These are phyloP conservation scores for Pleurozium schreberi DNA, from an alignment of 225 moss, liverwort and hornwort genomes.

Conservation along the genomic window DNA sequence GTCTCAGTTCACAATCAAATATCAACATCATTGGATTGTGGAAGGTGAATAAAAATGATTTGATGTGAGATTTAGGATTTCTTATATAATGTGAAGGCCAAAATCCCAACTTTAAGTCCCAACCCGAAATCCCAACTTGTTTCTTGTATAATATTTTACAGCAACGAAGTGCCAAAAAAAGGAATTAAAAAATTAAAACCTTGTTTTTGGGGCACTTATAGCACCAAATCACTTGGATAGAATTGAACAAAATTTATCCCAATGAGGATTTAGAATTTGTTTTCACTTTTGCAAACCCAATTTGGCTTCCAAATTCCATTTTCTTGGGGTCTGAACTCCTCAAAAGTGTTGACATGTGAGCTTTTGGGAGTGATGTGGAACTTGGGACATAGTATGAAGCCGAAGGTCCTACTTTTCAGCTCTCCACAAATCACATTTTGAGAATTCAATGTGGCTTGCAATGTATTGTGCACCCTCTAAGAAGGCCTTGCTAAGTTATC, in stretches of 20 bases:
- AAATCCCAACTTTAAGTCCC: neutral
- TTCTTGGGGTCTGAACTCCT: fast-evolving
- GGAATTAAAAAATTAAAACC: neutral
- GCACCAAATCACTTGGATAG: neutral
- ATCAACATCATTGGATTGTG: neutral
- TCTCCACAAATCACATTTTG: neutral
- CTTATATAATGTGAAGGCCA: neutral
- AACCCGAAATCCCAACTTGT: neutral
- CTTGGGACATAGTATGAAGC: neutral
- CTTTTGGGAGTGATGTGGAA: neutral
- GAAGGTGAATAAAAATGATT: neutral
- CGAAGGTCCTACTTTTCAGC: fast-evolving
- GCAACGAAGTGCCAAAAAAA: too few relatives aligned
- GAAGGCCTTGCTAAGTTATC: too few relatives aligned
- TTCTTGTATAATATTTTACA: neutral
- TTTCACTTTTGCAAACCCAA: fast-evolving
- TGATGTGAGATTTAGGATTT: neutral
- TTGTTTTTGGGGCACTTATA: neutral
- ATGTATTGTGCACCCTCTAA: fast-evolving
- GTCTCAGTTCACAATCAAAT: fast-evolving
- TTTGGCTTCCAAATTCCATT: neutral
- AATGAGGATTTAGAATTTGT: neutral
- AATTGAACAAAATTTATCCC: neutral
- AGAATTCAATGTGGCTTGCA: neutral
- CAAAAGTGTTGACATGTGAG: fast-evolving